phyloP scores from a whole-genome alignment of 371 early-diverging fungal species.

The Zychaea mexicana region DNA sequence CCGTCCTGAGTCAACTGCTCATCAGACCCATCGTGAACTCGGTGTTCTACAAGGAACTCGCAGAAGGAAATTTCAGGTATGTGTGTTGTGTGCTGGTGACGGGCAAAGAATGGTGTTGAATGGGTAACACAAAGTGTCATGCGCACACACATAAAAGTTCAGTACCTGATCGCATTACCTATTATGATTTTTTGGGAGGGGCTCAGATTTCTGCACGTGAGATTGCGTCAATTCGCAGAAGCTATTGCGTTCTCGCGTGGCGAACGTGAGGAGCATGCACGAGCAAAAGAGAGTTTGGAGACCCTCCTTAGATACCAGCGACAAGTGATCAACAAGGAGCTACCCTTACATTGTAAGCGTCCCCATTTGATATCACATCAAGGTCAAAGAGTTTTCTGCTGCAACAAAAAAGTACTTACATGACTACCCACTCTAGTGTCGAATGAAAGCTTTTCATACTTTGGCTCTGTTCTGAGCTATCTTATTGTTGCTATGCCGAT shows the following conservation, averaged over 20 bases:
- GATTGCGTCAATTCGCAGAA: slow-evolving; percentile 75
- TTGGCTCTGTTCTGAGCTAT: slow-evolving; percentile 85
- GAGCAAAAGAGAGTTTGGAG: slow-evolving; percentile 57
- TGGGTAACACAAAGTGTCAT: neutral
- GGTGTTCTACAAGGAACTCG: slow-evolving; percentile 73
- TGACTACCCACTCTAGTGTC: slow-evolving; percentile 42
- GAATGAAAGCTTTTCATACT: slow-evolving; percentile 73
- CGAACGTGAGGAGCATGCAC: slow-evolving; percentile 60
- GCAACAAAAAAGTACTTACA: too few species aligned
- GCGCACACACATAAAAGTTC: too few species aligned
- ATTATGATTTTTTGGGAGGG: neutral
- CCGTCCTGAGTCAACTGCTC: slow-evolving; percentile 56
- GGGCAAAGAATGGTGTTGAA: neutral
- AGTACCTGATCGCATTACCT: neutral
- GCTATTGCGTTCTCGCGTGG: slow-evolving; percentile 81
- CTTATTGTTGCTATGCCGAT: slow-evolving; percentile 83
- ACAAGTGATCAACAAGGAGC: slow-evolving; percentile 60
- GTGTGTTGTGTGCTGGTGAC: neutral
- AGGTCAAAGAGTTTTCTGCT: too few species aligned
- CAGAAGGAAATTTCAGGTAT: slow-evolving; percentile 80
- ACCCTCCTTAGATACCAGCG: slow-evolving; percentile 58
- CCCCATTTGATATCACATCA: too few species aligned
- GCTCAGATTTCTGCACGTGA: slow-evolving; percentile 67
- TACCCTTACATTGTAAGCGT: slow-evolving; percentile 63
- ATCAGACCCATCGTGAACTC: slow-evolving; percentile 78